Conservation (phyloP, 352 stramenopile genomes). For the Phytopythium helicoides region DNA sequence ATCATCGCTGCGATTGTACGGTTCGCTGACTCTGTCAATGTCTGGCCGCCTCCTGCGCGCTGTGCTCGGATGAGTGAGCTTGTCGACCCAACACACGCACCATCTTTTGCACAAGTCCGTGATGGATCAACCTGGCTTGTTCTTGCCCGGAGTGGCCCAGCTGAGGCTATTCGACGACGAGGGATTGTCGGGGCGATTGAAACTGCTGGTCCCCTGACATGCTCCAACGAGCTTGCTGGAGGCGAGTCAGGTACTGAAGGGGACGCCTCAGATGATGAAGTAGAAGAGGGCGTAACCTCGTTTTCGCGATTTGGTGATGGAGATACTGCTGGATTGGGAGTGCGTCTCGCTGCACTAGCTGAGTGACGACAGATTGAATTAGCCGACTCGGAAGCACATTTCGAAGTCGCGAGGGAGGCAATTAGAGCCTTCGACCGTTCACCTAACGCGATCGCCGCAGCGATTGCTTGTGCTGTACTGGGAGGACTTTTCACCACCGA, state of each 20-base stretch:
- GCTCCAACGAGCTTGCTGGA: constrained; percentile 5
- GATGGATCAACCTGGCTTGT: background rate
- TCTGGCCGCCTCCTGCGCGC: constrained; percentile 37
- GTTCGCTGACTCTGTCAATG: constrained; percentile 49
- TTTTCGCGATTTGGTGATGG: background rate
- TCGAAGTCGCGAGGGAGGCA: constrained; percentile 19
- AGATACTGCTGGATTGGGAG: constrained; percentile 10
- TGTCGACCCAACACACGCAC: constrained; percentile 56
- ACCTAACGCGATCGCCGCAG: constrained; percentile 28
- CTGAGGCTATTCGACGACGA: constrained; percentile 13
- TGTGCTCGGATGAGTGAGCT: constrained; percentile 69
- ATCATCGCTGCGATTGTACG: constrained; percentile 40
- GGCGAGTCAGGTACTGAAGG: constrained; percentile 11
- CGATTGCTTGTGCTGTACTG: constrained; percentile 20
- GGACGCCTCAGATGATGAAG: constrained; percentile 15
- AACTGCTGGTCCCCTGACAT: background rate
- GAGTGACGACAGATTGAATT: background rate
- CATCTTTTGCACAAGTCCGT: constrained; percentile 2
- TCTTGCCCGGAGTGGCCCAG: constrained; percentile 11
- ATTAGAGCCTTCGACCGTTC: constrained; percentile 43
- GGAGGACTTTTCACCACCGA: background rate
- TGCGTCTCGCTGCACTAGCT: constrained; percentile 5
- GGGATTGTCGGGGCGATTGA: background rate
- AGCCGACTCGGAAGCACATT: background rate
- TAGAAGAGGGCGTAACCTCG: constrained; percentile 7